Evolutionary conservation across 768 basidiomycete genomes (phyloP), one percentile per base, ranked within the genome.

Genomic region (Fomitopsis pulvina): DNA sequence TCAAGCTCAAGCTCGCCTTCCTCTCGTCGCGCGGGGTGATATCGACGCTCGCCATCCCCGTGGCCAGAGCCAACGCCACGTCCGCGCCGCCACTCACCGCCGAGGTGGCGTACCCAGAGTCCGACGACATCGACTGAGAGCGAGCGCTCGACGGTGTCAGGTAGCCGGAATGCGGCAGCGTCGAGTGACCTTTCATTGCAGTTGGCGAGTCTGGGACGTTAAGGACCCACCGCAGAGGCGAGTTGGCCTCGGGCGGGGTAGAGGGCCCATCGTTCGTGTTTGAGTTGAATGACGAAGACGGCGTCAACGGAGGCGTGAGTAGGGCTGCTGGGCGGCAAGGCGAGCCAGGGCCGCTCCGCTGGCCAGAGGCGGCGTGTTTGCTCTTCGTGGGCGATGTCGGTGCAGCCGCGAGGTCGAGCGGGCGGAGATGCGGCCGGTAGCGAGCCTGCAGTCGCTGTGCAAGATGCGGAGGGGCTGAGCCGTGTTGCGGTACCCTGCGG

Each of bases 261-360:
- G 53, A 50, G 28, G 54, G 53, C 47, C 55, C 61, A 25, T 67
- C 67, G 26, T 68, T 63, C 29, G 64, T 59, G 18, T 60, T 60
- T 30, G 73, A 71, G 30, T 63, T 68, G 55, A 76, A 68, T 0
- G 75, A 73, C 7, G 81, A 83, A 1, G 85, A 80, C 0, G 85
- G 85, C 1, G 85, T 86, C 39, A 87, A 73, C 10, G 84, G 85
- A 28, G 84, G 84, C 0, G 84, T 86, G 46, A 85, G 70, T 38
- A 81, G 69, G 21, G 66, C 60, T 22, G 66, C 62, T 18, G 64
- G 54, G 25, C 58, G 60, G 51, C 56, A 57, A 14, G 62, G 41
- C 18, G 50, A 38, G 56, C 47, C 32, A 48, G 49, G 39, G 12
- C 25, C 20, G 44, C 37, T 43, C 40, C 56, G 44, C 24, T 51